Conservation (phyloP, 1,284 basidiomycete species). For the Trichosporon coremiiforme region DNA sequence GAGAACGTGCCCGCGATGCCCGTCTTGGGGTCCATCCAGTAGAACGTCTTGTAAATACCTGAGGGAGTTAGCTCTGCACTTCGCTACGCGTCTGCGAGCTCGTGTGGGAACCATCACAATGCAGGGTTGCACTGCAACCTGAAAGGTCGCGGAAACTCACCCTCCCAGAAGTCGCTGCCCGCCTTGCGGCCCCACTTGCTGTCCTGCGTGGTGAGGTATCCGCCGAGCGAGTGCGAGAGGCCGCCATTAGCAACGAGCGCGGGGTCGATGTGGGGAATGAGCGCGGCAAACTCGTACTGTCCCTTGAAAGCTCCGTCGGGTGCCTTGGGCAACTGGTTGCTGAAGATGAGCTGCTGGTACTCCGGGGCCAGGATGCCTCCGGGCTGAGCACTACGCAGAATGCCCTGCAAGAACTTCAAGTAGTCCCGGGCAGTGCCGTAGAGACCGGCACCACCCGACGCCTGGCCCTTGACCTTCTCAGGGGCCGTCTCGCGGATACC, state of each 20-base stretch:
- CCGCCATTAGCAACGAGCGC: not conserved
- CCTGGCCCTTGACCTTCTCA: slow-evolving; percentile 64
- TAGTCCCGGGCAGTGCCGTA: slow-evolving; percentile 47
- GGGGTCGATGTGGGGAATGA: slow-evolving; percentile 25
- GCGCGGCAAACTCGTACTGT: slow-evolving; percentile 25
- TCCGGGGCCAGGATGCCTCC: slow-evolving; percentile 33
- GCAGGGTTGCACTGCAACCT: too few relatives aligned
- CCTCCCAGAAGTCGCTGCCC: slow-evolving; percentile 37
- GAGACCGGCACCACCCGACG: slow-evolving; percentile 46
- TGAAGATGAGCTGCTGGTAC: slow-evolving; percentile 38
- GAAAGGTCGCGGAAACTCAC: too few relatives aligned
- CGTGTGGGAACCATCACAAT: too few relatives aligned
- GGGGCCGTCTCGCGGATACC: slow-evolving; percentile 59
- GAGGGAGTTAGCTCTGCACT: too few relatives aligned
- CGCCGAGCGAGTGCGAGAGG: slow-evolving; percentile 32
- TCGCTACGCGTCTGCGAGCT: too few relatives aligned
- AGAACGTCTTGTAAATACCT: slow-evolving; percentile 41
- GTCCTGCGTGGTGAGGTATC: slow-evolving; percentile 29
- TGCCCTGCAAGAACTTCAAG: slow-evolving; percentile 39
- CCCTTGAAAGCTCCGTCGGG: slow-evolving; percentile 27
- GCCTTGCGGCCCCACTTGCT: slow-evolving; percentile 34
- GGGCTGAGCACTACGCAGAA: slow-evolving; percentile 29
- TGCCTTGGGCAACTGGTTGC: slow-evolving; percentile 26
- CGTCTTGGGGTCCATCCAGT: slow-evolving; percentile 43
- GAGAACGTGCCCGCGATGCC: slow-evolving; percentile 39